phyloP scores from a whole-genome alignment of 306 rosid species.

The Gynostemma pentaphyllum region DNA sequence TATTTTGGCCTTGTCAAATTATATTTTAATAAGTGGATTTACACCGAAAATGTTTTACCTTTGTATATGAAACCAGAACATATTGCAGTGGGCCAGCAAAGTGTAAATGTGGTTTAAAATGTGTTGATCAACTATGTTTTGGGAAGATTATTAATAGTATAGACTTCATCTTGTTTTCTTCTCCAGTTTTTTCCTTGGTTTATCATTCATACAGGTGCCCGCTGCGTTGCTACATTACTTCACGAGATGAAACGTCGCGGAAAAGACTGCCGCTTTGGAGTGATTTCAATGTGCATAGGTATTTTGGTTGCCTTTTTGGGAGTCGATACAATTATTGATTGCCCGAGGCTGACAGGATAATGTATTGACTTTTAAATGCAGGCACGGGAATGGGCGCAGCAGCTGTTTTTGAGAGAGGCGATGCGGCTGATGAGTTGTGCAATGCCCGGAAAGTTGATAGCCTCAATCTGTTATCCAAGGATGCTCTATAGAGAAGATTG shows the following conservation, averaged over 20 bases:
- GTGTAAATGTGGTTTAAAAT: neutral
- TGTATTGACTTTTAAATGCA: conserved; percentile 16
- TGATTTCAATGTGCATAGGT: conserved; percentile 97
- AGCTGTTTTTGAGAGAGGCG: conserved; percentile 90
- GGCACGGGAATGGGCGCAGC: conserved; percentile 99
- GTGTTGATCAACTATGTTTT: neutral
- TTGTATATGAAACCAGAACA: neutral
- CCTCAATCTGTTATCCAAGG: conserved; percentile 39
- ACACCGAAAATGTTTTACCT: neutral
- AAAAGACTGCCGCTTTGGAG: conserved; percentile 88
- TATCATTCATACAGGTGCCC: conserved; percentile 46
- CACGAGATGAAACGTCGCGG: conserved; percentile 95
- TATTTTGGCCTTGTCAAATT: neutral
- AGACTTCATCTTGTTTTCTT: neutral
- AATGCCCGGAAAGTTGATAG: conserved; percentile 46
- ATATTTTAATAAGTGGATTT: neutral
- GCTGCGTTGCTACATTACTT: conserved; percentile 69
- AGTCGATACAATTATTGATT: neutral
- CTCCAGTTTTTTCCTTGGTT: neutral
- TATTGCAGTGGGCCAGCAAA: neutral
- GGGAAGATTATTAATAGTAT: neutral
- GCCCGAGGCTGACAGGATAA: neutral
- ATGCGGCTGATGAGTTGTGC: conserved; percentile 54
- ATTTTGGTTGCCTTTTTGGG: neutral
- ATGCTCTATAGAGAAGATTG: conserved; percentile 41